phyloP scores from a whole-genome alignment of 352 stramenopile species.

The Detonula confervacea region DNA sequence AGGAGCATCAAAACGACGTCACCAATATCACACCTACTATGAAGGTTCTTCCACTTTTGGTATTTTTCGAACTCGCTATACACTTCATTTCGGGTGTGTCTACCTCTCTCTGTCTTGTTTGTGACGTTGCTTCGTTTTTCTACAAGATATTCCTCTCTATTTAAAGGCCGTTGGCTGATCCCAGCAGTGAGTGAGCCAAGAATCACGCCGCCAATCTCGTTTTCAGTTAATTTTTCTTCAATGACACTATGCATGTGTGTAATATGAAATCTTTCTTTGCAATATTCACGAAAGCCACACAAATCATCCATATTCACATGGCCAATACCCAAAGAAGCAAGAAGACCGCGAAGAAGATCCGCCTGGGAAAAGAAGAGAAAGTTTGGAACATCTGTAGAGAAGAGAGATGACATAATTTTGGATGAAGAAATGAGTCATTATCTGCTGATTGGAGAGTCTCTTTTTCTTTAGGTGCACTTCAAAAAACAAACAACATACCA shows the following conservation, averaged over 20 bases:
- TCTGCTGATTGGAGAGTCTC: background rate
- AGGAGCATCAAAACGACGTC: constrained; percentile 48
- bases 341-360: constrained; percentile 35
- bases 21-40: constrained; percentile 25
- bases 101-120: constrained; percentile 35
- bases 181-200: constrained; percentile 30
- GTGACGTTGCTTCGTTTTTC: constrained; percentile 48
- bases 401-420: background rate
- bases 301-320: constrained; percentile 34
- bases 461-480: background rate
- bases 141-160: constrained; percentile 41
- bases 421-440: constrained; percentile 4
- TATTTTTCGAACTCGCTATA: constrained; percentile 50
- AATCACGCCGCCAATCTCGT: constrained; percentile 55
- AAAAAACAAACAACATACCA: constrained; percentile 20
- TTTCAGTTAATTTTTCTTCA: constrained; percentile 48
- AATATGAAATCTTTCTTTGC: constrained; percentile 27
- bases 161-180: constrained; percentile 23
- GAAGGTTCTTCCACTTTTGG: constrained; percentile 29
- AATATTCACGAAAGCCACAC: constrained; percentile 43
- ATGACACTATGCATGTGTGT: constrained; percentile 15
- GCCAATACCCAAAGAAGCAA: constrained; percentile 14
- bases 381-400: constrained; percentile 27
- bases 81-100: constrained; percentile 13
- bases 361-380: constrained; percentile 39